Base-by-base conservation (phyloP, 257 asterid species). In the Nicotiana obtusifolia region DNA sequence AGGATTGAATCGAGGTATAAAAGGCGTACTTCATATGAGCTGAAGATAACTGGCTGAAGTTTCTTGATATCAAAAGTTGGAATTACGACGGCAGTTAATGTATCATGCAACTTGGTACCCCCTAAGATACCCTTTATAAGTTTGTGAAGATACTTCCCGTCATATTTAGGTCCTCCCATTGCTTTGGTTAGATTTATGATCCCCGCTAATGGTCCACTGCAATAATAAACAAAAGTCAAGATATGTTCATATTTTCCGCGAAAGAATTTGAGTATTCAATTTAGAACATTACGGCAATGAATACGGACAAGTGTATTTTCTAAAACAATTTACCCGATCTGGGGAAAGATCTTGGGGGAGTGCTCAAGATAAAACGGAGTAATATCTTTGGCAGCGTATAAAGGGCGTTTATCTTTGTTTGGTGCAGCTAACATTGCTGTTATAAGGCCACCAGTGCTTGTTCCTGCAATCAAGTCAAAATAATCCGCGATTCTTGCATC, bases 381-480 rank as follows among this genome's bases (percentile, higher is more conserved):
- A 1, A 91, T 84, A n/a, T 91, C 89, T 59, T 91, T 89, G 9
- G 94, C 93, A 10, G 93, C 89, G 78, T 84, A 88, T 8, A 88
- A 64, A 33, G 94, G 94, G 6, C 89, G 82, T 66, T 83, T 81
- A 20, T 89, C 66, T 8, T 84, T 73, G 82, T 87, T 83, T 10
- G 94, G 93, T 2, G 93, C 89, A 15, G 93, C 64, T 49, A 91
- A 64, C 93, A 91, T 85, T 5, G 91, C 83, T 1, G 93, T 77
- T 22, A 91, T 87, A 7, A 89, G 93, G 3, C 93, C 94, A 5
- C 94, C 91, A 0, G 92, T 90, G n/a, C 94, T 89, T 11, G 92
- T 89, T 78, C 94, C 94, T 31, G 90, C 91, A 7, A 89, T 87
- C 49, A 89, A 71, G 47, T 91, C 94, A 71, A 91, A 89, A 66